Evolutionary conservation across 2,329 filamentous ascomycete genomes (phyloP), one percentile per base, ranked within the genome.

Genomic region (Aphanocladium album): DNA sequence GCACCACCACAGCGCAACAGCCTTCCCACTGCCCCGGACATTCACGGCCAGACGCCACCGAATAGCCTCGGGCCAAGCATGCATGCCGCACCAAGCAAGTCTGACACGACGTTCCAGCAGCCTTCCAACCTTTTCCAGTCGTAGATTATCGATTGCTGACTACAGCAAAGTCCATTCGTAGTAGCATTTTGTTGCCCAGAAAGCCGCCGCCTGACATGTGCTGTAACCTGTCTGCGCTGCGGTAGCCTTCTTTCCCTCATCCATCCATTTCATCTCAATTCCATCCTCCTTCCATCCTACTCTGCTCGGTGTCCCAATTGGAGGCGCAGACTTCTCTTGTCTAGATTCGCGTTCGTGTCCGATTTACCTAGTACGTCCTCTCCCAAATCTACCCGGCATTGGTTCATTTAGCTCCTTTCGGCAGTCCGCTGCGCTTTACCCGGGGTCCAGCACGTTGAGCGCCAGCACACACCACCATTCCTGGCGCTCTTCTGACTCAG

Each of bases 31-130:
- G 27, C 54, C 54, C 53, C 54, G 43, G 54, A 57, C 54, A 57
- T 16, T 57, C 54, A 39, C 55, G 55, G 55, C 35, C 45, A 43
- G 55, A 43, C 30, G 45, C 55, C 55, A 41, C 55, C 55, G 55
- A 57, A 50, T 58, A 58, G 55, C 55, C 55, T 58, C 55, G 55
- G 55, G 53, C 53, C 53, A 56, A 45, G 25, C 37, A 27, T 27
- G 25, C 37, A n/a, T n/a, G n/a, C n/a, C 23, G 17, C 16, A 21
- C 21, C 33, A n/a, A n/a, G n/a, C n/a, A n/a, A n/a, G 25, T 39
- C 39, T 56, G 35, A 58, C 17, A 30, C 39, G 21, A 43, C 55
- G 30, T 39, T n/a, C n/a, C n/a, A n/a, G n/a, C n/a, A n/a, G n/a
- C n/a, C n/a, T n/a, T n/a, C n/a, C n/a, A n/a, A n/a, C n/a, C n/a